These are phyloP conservation scores for Pontederia crassipes DNA, from an alignment of 176 grass and related monocot genomes.

Conservation along the genomic window DNA sequence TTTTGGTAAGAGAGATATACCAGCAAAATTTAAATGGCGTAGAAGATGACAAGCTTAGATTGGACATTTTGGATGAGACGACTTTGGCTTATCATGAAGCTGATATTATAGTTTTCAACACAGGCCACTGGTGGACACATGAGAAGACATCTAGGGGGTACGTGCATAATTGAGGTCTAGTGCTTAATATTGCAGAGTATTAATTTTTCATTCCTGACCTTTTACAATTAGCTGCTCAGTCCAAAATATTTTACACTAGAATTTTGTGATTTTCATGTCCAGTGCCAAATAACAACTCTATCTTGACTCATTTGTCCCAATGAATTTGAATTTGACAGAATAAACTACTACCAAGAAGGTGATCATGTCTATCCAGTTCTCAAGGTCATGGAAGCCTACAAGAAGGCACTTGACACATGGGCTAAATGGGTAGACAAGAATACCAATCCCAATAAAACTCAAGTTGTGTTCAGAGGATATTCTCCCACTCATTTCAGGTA, in stretches of 20 bases:
- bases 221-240: too few relatives aligned
- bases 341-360: constrained; percentile 87
- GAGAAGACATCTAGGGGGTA: constrained; percentile 75
- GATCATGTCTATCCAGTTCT: constrained; percentile 51
- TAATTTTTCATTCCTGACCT: too few relatives aligned
- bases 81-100: constrained; percentile 55
- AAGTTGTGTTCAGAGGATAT: constrained; percentile 82
- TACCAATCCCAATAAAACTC: constrained; percentile 54
- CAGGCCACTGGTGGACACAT: constrained; percentile 93
- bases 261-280: background rate
- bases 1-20: constrained; percentile 59
- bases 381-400: constrained; percentile 65
- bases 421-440: constrained; percentile 73
- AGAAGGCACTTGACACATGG: constrained; percentile 68
- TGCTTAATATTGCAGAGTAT: background rate
- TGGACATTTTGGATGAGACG: constrained; percentile 60
- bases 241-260: background rate
- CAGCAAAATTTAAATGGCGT: constrained; percentile 14
- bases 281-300: too few relatives aligned
- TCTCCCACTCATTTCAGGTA: constrained; percentile 81
- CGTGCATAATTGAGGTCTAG: background rate
- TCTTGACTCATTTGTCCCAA: background rate
- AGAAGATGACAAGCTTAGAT: constrained; percentile 41
- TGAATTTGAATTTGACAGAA: constrained; percentile 22
- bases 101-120: constrained; percentile 81